Evolutionary conservation across 352 stramenopile genomes (phyloP).

Genomic region (Phytophthora sp.): DNA sequence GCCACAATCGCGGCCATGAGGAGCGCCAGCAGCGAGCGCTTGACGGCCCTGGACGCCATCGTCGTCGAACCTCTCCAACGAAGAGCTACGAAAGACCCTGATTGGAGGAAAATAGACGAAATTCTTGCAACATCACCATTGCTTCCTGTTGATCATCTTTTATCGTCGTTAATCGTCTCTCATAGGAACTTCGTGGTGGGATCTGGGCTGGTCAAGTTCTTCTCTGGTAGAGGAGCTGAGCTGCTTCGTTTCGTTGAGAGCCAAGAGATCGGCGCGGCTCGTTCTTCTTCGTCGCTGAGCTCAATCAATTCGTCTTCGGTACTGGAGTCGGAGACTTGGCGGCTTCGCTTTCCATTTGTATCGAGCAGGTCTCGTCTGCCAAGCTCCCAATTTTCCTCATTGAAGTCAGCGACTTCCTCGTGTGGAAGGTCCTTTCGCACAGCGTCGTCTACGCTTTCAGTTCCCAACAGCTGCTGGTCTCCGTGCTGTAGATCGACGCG

Average conservation of each 20-base stretch:
- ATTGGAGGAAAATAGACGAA: constrained; percentile 30
- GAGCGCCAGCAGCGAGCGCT: constrained; percentile 17
- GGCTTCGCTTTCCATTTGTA: constrained; percentile 6
- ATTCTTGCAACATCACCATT: background rate
- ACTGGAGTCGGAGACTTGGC: background rate
- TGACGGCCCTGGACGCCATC: constrained; percentile 13
- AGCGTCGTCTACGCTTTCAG: constrained; percentile 16
- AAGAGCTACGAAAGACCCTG: constrained; percentile 13
- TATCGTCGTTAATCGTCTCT: background rate
- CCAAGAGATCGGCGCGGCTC: background rate
- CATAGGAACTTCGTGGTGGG: background rate
- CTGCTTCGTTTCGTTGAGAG: constrained; percentile 15
- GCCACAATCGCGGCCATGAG: constrained; percentile 28
- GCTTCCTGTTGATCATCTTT: background rate
- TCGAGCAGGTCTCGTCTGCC: constrained; percentile 29
- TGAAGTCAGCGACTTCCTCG: constrained; percentile 8
- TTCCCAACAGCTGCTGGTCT: constrained; percentile 16
- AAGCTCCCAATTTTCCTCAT: constrained; percentile 35
- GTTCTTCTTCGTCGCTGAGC: constrained; percentile 49
- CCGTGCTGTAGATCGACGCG: constrained; percentile 16
- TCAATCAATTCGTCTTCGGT: constrained; percentile 49
- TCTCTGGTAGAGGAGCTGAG: background rate
- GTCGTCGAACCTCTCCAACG: background rate
- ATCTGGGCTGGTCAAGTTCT: background rate
- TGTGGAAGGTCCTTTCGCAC: constrained; percentile 8